Conservation (phyloP, 257 asterid genomes). For the Striga asiatica region DNA sequence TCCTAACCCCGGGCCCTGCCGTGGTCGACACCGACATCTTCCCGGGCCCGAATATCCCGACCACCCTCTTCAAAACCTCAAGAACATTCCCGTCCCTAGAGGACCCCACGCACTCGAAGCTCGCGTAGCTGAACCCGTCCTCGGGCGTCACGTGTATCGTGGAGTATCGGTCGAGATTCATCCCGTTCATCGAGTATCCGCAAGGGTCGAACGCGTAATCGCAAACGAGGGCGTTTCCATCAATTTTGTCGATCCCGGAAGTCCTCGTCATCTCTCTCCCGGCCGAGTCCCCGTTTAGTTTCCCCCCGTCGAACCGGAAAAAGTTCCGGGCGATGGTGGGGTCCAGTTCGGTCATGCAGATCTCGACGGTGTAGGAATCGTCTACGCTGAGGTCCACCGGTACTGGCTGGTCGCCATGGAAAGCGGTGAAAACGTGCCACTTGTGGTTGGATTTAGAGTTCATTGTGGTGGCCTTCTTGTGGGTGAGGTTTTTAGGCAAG, state of each 20-base stretch:
- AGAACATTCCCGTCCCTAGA: constrained; percentile 31
- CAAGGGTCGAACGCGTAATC: constrained; percentile 76
- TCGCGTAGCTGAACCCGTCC: constrained; percentile 74
- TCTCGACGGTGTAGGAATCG: constrained; percentile 44
- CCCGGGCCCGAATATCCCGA: constrained; percentile 50
- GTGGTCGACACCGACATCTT: constrained; percentile 46
- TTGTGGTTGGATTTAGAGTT: constrained; percentile 43
- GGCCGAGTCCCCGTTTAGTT: constrained; percentile 36
- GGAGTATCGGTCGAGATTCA: constrained; percentile 52
- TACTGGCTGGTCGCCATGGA: constrained; percentile 16
- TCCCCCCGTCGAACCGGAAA: constrained; percentile 34
- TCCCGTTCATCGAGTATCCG: constrained; percentile 78
- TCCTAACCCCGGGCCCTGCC: constrained; percentile 14
- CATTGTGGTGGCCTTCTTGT: constrained; percentile 49
- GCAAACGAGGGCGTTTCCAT: constrained; percentile 41
- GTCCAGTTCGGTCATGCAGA: constrained; percentile 76
- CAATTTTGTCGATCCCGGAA: constrained; percentile 40
- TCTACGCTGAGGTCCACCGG: no score
- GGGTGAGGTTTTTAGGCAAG: constrained; percentile 43
- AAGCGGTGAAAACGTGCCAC: constrained; percentile 69
- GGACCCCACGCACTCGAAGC: constrained; percentile 58
- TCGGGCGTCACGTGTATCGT: constrained; percentile 82
- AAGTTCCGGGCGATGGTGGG: constrained; percentile 42
- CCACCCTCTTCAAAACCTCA: constrained; percentile 43
- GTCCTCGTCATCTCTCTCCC: constrained; percentile 57